These are phyloP conservation scores for Fusarium nanum DNA, from an alignment of 2,329 filamentous ascomycete species.

Conservation along the genomic window DNA sequence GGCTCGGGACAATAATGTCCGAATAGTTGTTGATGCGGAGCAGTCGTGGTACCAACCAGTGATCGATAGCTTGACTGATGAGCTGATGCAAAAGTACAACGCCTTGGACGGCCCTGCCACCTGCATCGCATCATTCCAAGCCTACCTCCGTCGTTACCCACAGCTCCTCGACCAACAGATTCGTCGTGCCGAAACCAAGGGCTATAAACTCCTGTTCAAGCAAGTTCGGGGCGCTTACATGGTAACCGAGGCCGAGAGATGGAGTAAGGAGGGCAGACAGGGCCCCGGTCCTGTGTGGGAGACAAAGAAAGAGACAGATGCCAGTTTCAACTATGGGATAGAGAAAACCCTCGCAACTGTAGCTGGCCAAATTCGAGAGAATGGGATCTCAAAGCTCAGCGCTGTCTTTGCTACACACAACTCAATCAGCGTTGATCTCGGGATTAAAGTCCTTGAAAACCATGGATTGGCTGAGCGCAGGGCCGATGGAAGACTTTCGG, in stretches of 20 bases:
- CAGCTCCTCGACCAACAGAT: constrained; percentile 41
- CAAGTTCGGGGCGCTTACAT: constrained; percentile 30
- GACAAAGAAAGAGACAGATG: constrained; percentile 17
- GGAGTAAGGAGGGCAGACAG: constrained; percentile 14
- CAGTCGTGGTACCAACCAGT: constrained; percentile 41
- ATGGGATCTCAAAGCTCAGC: constrained; percentile 13
- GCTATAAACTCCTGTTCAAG: constrained; percentile 39
- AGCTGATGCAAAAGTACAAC: constrained; percentile 43
- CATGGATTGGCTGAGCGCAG: constrained; percentile 12
- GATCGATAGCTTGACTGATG: constrained; percentile 35
- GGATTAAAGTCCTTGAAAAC: constrained; percentile 16
- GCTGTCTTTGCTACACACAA: constrained; percentile 30
- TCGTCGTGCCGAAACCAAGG: constrained; percentile 29
- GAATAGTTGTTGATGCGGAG: constrained; percentile 39
- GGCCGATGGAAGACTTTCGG: background rate
- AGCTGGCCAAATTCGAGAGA: constrained; percentile 12
- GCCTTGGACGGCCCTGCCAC: constrained; percentile 32
- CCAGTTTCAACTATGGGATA: constrained; percentile 30
- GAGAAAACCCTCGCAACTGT: constrained; percentile 21
- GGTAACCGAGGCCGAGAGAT: constrained; percentile 24
- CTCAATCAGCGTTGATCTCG: constrained; percentile 26
- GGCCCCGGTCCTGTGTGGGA: constrained; percentile 21
- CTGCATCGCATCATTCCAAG: constrained; percentile 40
- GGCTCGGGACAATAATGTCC: constrained; percentile 32
- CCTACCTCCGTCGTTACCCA: constrained; percentile 36